Percentiles rank a stretch among this genome's conserved stretches.
phyloP scores from a whole-genome alignment of 2,329 filamentous ascomycete species.

The Alternaria hordeiaustralica region DNA sequence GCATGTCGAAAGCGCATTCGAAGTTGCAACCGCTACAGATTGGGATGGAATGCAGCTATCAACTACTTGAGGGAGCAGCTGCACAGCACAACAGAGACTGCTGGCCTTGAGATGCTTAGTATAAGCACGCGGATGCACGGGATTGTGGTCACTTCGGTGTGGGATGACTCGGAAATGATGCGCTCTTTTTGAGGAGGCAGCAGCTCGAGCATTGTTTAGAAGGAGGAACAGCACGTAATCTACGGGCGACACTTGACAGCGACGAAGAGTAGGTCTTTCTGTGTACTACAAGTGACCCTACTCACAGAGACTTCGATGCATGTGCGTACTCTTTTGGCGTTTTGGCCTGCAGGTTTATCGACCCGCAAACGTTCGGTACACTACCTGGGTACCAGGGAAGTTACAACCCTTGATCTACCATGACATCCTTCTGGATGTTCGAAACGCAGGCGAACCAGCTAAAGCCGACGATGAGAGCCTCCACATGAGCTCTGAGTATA shows the following conservation, averaged over 20 bases:
- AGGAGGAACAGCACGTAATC: not conserved
- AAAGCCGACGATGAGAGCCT: not conserved
- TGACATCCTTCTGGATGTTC: not conserved
- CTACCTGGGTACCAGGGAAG: not conserved
- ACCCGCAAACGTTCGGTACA: not conserved
- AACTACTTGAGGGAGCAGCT: not conserved
- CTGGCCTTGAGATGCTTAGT: not conserved
- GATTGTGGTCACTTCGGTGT: not conserved
- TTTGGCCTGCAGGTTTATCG: not conserved
- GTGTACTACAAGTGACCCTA: not conserved
- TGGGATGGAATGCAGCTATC: not conserved
- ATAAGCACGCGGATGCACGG: not conserved
- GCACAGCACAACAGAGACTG: not conserved
- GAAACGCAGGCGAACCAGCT: not conserved
- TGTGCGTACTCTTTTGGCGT: not conserved
- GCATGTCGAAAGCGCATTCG: not conserved
- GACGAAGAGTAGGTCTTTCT: not conserved
- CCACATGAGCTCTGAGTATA: no score
- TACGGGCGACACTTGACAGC: not conserved
- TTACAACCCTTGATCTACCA: not conserved
- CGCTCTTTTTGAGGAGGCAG: not conserved
- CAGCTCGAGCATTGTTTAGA: not conserved
- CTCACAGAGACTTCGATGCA: not conserved
- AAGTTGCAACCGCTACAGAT: not conserved
- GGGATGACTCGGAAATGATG: not conserved